Base-by-base conservation (phyloP, 2,329 filamentous ascomycete genomes). In the Hymenoscyphus infarciens region DNA sequence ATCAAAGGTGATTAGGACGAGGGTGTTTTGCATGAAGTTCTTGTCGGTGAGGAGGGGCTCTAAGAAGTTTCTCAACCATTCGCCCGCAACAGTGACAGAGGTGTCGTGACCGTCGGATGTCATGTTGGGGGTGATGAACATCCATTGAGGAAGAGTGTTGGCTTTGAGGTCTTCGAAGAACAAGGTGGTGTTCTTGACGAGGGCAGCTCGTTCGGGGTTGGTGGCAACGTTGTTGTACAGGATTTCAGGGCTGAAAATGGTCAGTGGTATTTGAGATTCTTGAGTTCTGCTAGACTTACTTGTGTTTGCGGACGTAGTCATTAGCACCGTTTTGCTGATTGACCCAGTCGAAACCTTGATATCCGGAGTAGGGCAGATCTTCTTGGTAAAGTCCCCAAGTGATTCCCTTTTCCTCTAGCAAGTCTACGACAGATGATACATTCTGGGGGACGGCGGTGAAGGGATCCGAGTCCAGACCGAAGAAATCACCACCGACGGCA, bases 241-340 rank as follows among this genome's bases (percentile, higher is more conserved):
- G 62, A 93, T 78, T 16, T 81, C 76, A 56, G 83, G 79, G 75
- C 70, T 72, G 45, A 5, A 5, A 13, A 1, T 13, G 5, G 49
- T 67, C 39, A 63, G 35, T 45, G 62, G 56, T 8, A 33, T 38
- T 31, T 3, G 13, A 3, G 8, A 3, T 35, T 35, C 10, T 10
- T 3, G 55, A 45, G 16, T 11, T 56, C 25, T 7, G 16, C 29
- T 19, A 33, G 29, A 33, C 77, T 54, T 78, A 81, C 73, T 93
- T 92, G 78, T 95, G 91, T 78, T 95, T 94, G 72, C 91, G 87
- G 7, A 94, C 90, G 73, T 95, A 95, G 77, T 88, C 85, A 70
- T 92, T 90, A 57, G 82, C 81, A 33, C 83, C 82, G 2, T 82
- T 90, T 68, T 84, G 65, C 67, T 85, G 85, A 75, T 92, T 91